phyloP scores from a whole-genome alignment of 495 filamentous ascomycete species.

The Lasiosphaeris hirsuta region DNA sequence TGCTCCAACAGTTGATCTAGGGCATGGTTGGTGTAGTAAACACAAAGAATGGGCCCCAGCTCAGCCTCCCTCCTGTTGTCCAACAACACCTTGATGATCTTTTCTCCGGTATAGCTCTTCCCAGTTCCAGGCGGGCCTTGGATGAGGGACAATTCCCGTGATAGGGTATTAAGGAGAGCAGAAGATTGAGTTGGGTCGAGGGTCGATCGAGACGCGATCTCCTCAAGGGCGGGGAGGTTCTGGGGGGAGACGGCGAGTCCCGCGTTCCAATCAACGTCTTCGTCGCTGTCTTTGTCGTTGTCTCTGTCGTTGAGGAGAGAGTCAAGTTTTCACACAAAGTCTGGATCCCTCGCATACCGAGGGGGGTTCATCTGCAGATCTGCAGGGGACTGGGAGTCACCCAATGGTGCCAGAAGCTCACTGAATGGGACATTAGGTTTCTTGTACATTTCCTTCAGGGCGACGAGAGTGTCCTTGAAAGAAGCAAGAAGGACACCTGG shows the following conservation, averaged over 20 bases:
- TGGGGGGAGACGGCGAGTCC: no score
- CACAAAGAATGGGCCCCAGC: constrained; percentile 60
- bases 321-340: no score
- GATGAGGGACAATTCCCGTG: constrained; percentile 57
- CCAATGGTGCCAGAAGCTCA: constrained; percentile 57
- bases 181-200: constrained; percentile 55
- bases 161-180: constrained; percentile 56
- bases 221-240: constrained; percentile 36
- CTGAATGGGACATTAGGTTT: constrained; percentile 55
- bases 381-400: no score
- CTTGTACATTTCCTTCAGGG: constrained; percentile 57
- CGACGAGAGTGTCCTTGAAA: constrained; percentile 64
- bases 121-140: constrained; percentile 84
- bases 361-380: no score
- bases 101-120: constrained; percentile 61
- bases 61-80: constrained; percentile 46
- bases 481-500: constrained; percentile 64
- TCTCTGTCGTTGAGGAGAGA: not conserved
- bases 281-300: no score
- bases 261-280: no score
- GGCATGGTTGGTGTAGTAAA: constrained; percentile 57
- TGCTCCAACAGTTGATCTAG: constrained; percentile 71
- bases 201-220: constrained; percentile 38
- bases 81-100: constrained; percentile 57
- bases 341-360: no score